phyloP scores from a whole-genome alignment of 2,329 filamentous ascomycete genomes.

The Venturia oleaginea region DNA sequence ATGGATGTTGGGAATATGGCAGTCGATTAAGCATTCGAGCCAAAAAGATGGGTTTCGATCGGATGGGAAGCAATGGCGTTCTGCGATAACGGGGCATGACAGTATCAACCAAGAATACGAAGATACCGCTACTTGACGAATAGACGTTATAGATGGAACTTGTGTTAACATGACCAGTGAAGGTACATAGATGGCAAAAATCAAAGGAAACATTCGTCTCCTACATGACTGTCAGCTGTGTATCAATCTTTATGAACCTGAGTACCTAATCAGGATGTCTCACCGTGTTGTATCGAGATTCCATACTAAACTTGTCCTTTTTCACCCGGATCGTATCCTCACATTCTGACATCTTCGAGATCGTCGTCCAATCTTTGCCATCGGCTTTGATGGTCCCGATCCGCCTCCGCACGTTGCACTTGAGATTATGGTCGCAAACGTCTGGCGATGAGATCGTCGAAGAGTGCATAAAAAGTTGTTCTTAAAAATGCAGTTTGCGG shows the following conservation, averaged over 20 bases:
- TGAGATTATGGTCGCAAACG: not conserved
- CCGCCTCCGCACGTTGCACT: not conserved
- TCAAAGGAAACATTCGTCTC: not conserved
- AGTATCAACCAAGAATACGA: not conserved
- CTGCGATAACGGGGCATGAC: not conserved
- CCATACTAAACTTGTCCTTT: not conserved
- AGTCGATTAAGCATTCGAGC: not conserved
- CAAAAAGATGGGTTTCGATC: not conserved
- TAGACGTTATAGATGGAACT: not conserved
- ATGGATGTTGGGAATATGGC: not conserved
- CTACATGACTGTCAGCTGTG: not conserved
- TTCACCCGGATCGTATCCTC: not conserved
- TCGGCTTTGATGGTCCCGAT: not conserved
- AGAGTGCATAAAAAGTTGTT: not conserved
- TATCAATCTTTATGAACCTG: not conserved
- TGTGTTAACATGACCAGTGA: not conserved
- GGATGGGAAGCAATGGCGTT: not conserved
- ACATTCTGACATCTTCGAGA: conserved; percentile 1
- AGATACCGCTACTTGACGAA: not conserved
- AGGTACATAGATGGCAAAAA: not conserved
- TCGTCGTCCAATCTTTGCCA: not conserved
- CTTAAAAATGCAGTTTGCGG: not conserved
- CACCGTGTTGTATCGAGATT: not conserved
- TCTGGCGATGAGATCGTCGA: not conserved
- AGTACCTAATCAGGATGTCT: not conserved